Conservation (phyloP, 192 early-diverging fungal species). For the Irineochytrium annulatum region DNA sequence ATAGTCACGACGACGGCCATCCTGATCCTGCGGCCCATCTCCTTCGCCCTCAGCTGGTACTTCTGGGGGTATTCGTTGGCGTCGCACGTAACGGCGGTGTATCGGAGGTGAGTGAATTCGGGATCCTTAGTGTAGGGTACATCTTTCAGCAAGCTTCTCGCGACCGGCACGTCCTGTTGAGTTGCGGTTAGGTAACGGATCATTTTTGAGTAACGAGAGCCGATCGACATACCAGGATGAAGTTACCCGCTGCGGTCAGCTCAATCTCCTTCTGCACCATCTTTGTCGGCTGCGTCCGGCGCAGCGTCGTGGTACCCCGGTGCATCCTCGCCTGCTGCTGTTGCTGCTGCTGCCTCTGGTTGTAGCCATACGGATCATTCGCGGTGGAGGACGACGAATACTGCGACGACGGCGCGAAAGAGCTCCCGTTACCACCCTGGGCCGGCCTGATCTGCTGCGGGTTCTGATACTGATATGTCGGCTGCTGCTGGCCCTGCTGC, state of each 20-base stretch:
- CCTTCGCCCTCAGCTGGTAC: slow-evolving; percentile 62
- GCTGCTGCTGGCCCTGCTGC: not conserved
- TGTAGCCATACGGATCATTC: not conserved
- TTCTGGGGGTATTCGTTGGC: slow-evolving; percentile 67
- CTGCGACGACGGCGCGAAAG: too few relatives aligned
- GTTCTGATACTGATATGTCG: not conserved
- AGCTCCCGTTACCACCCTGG: not conserved
- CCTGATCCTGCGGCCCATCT: slow-evolving; percentile 69
- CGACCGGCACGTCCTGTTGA: slow-evolving; percentile 35
- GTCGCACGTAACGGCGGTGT: slow-evolving; percentile 86
- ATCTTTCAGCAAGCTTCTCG: slow-evolving; percentile 28
- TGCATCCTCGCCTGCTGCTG: not conserved
- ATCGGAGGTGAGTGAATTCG: slow-evolving; percentile 69
- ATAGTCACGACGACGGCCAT: slow-evolving; percentile 91
- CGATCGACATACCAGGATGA: too few relatives aligned
- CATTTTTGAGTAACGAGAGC: too few relatives aligned
- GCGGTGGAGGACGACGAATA: not conserved
- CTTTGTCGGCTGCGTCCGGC: not conserved
- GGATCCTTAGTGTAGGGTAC: slow-evolving; percentile 42
- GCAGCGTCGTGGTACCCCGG: not conserved
- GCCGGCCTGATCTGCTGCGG: slow-evolving; percentile 3
- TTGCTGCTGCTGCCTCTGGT: not conserved
- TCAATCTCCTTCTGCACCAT: slow-evolving; percentile 26
- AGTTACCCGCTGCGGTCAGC: slow-evolving; percentile 33
- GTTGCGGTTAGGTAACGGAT: too few relatives aligned